Conservation (phyloP, 306 rosid species). For the Cicer chorassanicum region DNA sequence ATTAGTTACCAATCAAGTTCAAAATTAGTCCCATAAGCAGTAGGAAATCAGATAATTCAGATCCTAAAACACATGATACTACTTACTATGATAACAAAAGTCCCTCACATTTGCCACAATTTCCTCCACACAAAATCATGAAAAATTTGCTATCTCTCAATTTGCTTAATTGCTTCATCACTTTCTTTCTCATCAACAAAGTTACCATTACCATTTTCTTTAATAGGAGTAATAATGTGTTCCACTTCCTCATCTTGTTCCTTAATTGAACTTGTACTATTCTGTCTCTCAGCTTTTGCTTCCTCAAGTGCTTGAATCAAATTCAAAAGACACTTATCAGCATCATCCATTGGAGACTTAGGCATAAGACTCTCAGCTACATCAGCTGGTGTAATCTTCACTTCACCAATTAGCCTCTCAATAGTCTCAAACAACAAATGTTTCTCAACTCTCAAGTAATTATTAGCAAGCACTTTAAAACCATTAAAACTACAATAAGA, state of each 20-base stretch:
- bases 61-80: slow-evolving; percentile 28
- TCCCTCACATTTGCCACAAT: slow-evolving; percentile 38
- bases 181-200: slow-evolving; percentile 25
- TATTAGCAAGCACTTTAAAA: slow-evolving; percentile 75
- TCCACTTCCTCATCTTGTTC: slow-evolving; percentile 48
- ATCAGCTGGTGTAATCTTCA: slow-evolving; percentile 77
- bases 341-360: slow-evolving; percentile 67
- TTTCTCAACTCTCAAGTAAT: slow-evolving; percentile 62
- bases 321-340: slow-evolving; percentile 62
- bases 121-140: background rate
- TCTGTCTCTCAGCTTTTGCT: slow-evolving; percentile 49
- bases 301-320: slow-evolving; percentile 66
- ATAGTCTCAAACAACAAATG: slow-evolving; percentile 65
- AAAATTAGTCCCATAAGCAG: slow-evolving; percentile 39
- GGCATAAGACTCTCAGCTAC: slow-evolving; percentile 95
- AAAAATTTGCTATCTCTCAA: slow-evolving; percentile 23
- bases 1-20: slow-evolving; percentile 26
- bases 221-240: slow-evolving; percentile 31
- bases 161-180: slow-evolving; percentile 31
- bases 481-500: slow-evolving; percentile 77
- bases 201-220: slow-evolving; percentile 50
- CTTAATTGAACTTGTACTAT: slow-evolving; percentile 2
- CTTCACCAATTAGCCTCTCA: slow-evolving; percentile 52
- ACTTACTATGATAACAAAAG: slow-evolving; percentile 38
- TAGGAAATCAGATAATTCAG: slow-evolving; percentile 20